A percentile compares a stretch with the other conserved stretches of the same genome.
Conservation (phyloP, 495 filamentous ascomycete species). For the Aspergillus steynii region DNA sequence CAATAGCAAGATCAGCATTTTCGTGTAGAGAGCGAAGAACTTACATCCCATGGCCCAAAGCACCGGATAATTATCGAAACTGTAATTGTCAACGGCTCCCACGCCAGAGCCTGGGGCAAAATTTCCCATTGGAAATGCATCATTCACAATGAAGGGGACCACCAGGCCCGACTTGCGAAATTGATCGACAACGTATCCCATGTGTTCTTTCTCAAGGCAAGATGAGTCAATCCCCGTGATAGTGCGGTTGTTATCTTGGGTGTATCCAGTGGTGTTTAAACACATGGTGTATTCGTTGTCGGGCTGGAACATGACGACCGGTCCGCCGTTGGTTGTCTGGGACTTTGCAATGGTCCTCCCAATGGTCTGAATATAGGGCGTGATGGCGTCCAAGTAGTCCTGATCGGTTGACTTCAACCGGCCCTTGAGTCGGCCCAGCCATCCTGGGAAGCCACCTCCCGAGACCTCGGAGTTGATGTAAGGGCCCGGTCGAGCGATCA, state of each 20-base stretch:
- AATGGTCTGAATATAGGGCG: conserved; percentile 54
- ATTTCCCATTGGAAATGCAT: conserved; percentile 58
- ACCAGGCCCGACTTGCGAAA: conserved; percentile 67
- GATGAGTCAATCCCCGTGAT: too few relatives aligned
- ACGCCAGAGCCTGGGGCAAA: conserved; percentile 64
- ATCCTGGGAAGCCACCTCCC: conserved; percentile 66
- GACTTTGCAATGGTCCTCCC: conserved; percentile 65
- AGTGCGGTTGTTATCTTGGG: too few relatives aligned
- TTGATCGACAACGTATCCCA: conserved; percentile 68
- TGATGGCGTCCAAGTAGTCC: conserved; percentile 64
- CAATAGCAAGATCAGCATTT: too few relatives aligned
- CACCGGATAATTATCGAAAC: conserved; percentile 69
- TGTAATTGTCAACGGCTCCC: conserved; percentile 75
- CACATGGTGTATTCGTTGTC: conserved; percentile 72
- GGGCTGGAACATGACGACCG: conserved; percentile 73
- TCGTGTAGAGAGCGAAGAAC: too few relatives aligned
- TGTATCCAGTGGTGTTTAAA: conserved; percentile 38
- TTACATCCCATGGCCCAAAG: neutral
- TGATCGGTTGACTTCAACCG: conserved; percentile 58
- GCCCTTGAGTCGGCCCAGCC: conserved; percentile 63
- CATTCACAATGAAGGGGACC: conserved; percentile 76
- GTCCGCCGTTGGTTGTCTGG: conserved; percentile 78
- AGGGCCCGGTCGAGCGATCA: conserved; percentile 70
- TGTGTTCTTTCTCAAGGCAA: conserved; percentile 55
- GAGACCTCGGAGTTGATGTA: conserved; percentile 69